Percentiles rank a stretch among this genome's conserved stretches.
phyloP scores from a whole-genome alignment of 1,284 basidiomycete species.

The Malassezia brasiliensis region DNA sequence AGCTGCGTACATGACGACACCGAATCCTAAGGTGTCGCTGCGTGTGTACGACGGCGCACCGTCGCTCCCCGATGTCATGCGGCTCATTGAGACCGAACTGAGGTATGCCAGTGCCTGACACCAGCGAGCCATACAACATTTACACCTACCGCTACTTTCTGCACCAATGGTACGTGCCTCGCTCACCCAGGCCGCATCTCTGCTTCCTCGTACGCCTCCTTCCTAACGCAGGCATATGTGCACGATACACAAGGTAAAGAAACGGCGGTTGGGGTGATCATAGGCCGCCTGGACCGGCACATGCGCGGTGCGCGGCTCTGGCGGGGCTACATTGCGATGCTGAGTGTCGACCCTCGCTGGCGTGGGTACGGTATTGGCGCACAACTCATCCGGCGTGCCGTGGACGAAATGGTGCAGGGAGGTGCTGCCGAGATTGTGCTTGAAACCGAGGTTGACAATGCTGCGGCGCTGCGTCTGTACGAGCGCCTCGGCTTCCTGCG shows the following conservation, averaged over 20 bases:
- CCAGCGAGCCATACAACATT: slow-evolving; percentile 86
- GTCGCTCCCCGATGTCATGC: slow-evolving; percentile 36
- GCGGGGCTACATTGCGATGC: slow-evolving; percentile 95
- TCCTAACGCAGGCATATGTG: not conserved
- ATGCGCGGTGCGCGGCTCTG: slow-evolving; percentile 55
- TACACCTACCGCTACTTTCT: slow-evolving; percentile 65
- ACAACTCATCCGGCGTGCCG: slow-evolving; percentile 54
- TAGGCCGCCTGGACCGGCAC: slow-evolving; percentile 89
- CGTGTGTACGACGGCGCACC: slow-evolving; percentile 64
- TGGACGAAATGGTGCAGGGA: slow-evolving; percentile 7
- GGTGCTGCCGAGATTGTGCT: slow-evolving; percentile 58
- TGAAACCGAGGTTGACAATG: slow-evolving; percentile 93
- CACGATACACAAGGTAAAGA: not conserved
- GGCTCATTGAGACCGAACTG: slow-evolving; percentile 50
- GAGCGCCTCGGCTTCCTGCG: slow-evolving; percentile 85
- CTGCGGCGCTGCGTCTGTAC: slow-evolving; percentile 74
- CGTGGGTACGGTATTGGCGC: slow-evolving; percentile 61
- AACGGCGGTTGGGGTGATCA: slow-evolving; percentile 61
- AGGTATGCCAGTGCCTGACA: slow-evolving; percentile 3
- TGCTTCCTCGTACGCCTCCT: slow-evolving; percentile 63
- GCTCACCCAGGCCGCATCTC: slow-evolving; percentile 59
- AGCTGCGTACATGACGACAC: no score
- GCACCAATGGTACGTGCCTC: slow-evolving; percentile 61
- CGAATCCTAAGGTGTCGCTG: slow-evolving; percentile 52
- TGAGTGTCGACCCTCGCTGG: slow-evolving; percentile 49